A percentile compares a stretch with the other conserved stretches of the same genome.
Evolutionary conservation across 2,329 filamentous ascomycete genomes (phyloP).

Genomic region (Xylaria sp.): DNA sequence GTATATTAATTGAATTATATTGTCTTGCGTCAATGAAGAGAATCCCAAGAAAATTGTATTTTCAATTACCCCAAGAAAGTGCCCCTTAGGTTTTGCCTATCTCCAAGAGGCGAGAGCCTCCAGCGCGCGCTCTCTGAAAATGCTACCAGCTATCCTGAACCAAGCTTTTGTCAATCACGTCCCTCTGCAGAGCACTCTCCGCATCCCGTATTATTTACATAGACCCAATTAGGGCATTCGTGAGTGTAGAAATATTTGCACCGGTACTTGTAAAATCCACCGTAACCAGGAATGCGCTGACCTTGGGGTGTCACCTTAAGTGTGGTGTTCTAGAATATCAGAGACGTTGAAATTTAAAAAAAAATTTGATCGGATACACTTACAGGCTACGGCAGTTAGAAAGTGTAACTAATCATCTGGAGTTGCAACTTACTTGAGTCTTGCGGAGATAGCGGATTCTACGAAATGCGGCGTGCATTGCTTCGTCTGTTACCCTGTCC

Average conservation of each 20-base stretch:
- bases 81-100: no score
- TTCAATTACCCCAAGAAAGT: no score
- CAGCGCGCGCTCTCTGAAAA: no score
- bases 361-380: background rate
- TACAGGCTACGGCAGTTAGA: background rate
- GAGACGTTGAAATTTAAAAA: background rate
- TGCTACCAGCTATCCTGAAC: no score
- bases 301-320: no score
- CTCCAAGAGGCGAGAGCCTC: no score
- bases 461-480: background rate
- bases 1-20: no score
- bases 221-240: conserved; percentile 1
- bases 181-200: background rate
- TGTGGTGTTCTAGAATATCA: background rate
- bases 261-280: background rate
- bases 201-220: background rate
- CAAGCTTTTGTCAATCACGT: no score
- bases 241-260: background rate
- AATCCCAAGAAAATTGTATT: no score
- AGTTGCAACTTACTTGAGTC: background rate
- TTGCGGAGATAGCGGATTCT: background rate
- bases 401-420: background rate
- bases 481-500: no score
- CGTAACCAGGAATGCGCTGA: no score
- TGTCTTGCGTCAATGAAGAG: no score